phyloP scores from a whole-genome alignment of 1,284 basidiomycete genomes.

The Irpex rosettiformis region DNA sequence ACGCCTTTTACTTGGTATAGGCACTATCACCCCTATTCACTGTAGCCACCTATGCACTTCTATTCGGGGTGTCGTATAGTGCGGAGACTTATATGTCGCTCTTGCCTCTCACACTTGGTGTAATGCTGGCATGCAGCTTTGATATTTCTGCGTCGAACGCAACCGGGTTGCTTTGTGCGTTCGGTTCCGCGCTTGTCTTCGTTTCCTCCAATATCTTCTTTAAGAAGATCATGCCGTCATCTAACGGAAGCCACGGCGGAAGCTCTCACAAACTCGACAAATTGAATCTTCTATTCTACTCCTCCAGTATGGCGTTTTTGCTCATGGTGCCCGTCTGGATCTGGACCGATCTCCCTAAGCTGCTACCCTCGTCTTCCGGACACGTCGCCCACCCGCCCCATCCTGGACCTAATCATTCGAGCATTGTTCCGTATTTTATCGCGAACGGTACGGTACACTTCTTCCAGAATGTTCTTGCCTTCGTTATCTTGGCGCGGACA shows the following conservation, averaged over 20 bases:
- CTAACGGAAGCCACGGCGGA: conserved; percentile 27
- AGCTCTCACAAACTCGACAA: conserved; percentile 88
- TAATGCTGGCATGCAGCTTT: conserved; percentile 96
- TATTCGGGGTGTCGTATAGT: conserved; percentile 94
- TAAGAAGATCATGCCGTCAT: conserved; percentile 93
- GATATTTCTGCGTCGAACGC: conserved; percentile 85
- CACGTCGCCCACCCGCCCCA: conserved; percentile 48
- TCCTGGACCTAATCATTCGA: conserved; percentile 31
- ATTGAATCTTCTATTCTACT: conserved; percentile 94
- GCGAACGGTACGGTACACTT: conserved; percentile 97
- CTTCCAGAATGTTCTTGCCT: conserved; percentile 95
- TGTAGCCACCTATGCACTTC: conserved; percentile 87
- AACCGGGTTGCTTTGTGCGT: conserved; percentile 84
- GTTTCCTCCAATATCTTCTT: conserved; percentile 99
- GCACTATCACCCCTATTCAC: conserved; percentile 97
- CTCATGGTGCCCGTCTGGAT: conserved; percentile 95
- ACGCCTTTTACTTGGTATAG: conserved; percentile 37
- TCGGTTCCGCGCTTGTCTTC: conserved; percentile 93
- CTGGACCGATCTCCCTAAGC: conserved; percentile 75
- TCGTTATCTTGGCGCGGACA: conserved; percentile 91
- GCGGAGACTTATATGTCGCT: conserved; percentile 90
- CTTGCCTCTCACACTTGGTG: conserved; percentile 91
- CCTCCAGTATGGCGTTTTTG: conserved; percentile 89
- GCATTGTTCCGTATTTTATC: conserved; percentile 74
- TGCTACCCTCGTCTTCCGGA: conserved; percentile 46